Conservation (phyloP, 139 green algal species). For the Picochlorum costavermella region DNA sequence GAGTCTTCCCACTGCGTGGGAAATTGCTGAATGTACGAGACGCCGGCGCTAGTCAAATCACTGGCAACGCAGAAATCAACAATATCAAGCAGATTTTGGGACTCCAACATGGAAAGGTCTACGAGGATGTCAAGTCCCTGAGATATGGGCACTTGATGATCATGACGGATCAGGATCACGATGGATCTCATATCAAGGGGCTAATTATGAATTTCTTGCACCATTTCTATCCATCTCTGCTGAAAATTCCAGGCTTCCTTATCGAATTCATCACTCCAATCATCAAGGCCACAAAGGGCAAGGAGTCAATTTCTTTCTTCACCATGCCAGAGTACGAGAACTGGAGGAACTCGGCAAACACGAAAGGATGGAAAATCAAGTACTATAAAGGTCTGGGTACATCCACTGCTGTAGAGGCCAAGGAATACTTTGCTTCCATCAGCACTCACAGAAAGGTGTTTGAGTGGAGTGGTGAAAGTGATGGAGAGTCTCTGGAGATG, state of each 20-base stretch:
- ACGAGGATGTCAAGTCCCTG: conserved; percentile 82
- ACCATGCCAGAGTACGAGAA: conserved; percentile 97
- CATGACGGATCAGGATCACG: conserved; percentile 99
- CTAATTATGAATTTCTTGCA: conserved; percentile 99
- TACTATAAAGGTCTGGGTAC: conserved; percentile 99
- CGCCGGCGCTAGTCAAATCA: conserved; percentile 78
- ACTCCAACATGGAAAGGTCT: conserved; percentile 65
- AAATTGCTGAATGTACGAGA: conserved; percentile 99
- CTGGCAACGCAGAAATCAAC: conserved; percentile 93
- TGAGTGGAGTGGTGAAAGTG: conserved; percentile 64
- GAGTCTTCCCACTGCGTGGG: conserved; percentile 95
- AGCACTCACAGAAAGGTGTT: conserved; percentile 80
- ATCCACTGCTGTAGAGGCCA: conserved; percentile 82
- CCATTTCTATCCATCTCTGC: conserved; percentile 92
- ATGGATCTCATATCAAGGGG: conserved; percentile 99
- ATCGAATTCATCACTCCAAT: conserved; percentile 99
- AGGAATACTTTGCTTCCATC: conserved; percentile 93
- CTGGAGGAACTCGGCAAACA: conserved; percentile 70
- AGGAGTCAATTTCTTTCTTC: conserved; percentile 81
- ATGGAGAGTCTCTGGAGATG: conserved; percentile 85
- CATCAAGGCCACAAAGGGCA: conserved; percentile 90
- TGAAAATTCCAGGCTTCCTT: conserved; percentile 89
- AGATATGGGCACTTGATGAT: conserved; percentile 99
- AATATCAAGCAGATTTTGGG: conserved; percentile 99
- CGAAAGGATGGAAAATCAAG: conserved; percentile 88